Conservation (phyloP, 352 stramenopile genomes). For the Pythium aquatile region DNA sequence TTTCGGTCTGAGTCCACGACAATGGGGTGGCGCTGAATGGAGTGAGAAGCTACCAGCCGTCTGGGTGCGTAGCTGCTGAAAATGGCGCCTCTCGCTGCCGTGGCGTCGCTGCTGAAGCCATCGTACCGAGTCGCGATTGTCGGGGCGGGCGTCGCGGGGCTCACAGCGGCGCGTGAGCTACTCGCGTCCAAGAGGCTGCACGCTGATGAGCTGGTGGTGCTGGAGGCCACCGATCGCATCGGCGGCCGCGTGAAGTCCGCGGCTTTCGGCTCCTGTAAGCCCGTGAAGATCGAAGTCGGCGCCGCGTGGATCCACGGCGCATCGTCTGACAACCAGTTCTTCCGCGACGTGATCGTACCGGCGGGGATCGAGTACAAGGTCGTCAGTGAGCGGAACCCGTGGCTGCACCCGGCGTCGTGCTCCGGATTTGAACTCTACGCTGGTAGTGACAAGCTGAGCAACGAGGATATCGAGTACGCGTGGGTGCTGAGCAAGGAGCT, state of each 20-base stretch:
- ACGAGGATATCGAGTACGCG: slow-evolving; percentile 35
- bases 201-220: slow-evolving; percentile 35
- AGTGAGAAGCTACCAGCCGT: no score
- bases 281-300: slow-evolving; percentile 50
- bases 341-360: slow-evolving; percentile 34
- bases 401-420: slow-evolving; percentile 50
- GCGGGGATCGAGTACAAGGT: slow-evolving; percentile 47
- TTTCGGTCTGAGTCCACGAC: background rate
- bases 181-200: slow-evolving; percentile 34
- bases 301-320: slow-evolving; percentile 66
- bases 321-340: slow-evolving; percentile 33
- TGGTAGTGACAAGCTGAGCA: slow-evolving; percentile 24
- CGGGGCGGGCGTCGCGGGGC: slow-evolving; percentile 45
- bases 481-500: slow-evolving; percentile 48
- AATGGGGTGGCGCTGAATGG: no score
- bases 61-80: background rate
- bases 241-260: slow-evolving; percentile 50
- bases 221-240: slow-evolving; percentile 50
- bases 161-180: slow-evolving; percentile 45
- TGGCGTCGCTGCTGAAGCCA: background rate
- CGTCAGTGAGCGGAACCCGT: slow-evolving; percentile 56
- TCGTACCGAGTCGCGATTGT: slow-evolving; percentile 41
- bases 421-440: slow-evolving; percentile 48
- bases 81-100: background rate
- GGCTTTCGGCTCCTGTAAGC: slow-evolving; percentile 41